A percentile compares a stretch with the other conserved stretches of the same genome.
phyloP scores from a whole-genome alignment of 2,329 filamentous ascomycete species.

The Keithomyces neogunnii region DNA sequence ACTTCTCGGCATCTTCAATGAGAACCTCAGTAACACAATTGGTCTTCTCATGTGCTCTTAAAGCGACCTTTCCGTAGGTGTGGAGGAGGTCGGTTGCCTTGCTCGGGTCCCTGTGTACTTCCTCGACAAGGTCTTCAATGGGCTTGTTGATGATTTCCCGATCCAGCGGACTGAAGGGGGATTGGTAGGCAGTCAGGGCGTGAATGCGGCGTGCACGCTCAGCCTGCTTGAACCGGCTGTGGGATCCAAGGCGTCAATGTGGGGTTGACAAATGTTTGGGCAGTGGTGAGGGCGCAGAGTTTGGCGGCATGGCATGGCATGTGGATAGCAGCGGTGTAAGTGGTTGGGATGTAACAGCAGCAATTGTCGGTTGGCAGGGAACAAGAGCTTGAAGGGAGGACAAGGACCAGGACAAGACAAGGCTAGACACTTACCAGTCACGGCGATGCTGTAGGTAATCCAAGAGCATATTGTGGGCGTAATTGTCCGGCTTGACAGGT shows the following conservation, averaged over 20 bases:
- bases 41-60: slow-evolving; percentile 76
- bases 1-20: slow-evolving; percentile 67
- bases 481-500: background rate
- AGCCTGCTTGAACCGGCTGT: slow-evolving; percentile 69
- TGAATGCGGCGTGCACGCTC: slow-evolving; percentile 64
- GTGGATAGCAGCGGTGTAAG: background rate
- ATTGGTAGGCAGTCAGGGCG: slow-evolving; percentile 57
- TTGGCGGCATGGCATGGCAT: background rate
- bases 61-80: slow-evolving; percentile 77
- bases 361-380: slow-evolving; percentile 1
- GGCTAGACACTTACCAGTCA: slow-evolving; percentile 47
- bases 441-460: slow-evolving; percentile 62
- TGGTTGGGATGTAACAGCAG: background rate
- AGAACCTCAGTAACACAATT: slow-evolving; percentile 88
- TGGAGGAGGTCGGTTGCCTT: slow-evolving; percentile 67
- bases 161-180: slow-evolving; percentile 56
- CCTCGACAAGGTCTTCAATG: slow-evolving; percentile 68
- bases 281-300: background rate
- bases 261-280: background rate
- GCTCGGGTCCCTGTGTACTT: slow-evolving; percentile 62
- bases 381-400: background rate
- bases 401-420: background rate
- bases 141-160: slow-evolving; percentile 60
- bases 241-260: slow-evolving; percentile 18
- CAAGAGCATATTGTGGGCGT: slow-evolving; percentile 29